Percentiles rank a stretch among this genome's conserved stretches.
Conservation (phyloP, 345 rosid species). For the Populus simonii region DNA sequence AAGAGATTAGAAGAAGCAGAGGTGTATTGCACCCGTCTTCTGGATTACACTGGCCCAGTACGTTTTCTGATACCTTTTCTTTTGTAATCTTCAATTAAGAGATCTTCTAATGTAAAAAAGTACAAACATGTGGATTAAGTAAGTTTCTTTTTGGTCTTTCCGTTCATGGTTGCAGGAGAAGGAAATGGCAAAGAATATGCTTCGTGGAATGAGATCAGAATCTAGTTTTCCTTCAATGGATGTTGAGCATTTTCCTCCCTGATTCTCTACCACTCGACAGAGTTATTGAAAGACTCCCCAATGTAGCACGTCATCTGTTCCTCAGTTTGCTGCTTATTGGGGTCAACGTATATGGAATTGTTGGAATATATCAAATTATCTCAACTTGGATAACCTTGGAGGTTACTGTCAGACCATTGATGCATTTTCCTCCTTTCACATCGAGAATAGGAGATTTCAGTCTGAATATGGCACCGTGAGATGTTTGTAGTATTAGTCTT, state of each 20-base stretch:
- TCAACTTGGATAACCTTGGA: not conserved
- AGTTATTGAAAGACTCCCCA: not conserved
- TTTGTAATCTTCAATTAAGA: not conserved
- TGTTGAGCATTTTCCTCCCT: conserved; percentile 69
- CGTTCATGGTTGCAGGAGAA: conserved; percentile 61
- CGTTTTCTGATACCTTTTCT: conserved; percentile 28
- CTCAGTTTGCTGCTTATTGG: not conserved
- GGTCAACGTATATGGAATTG: not conserved
- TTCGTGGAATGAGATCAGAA: conserved; percentile 66
- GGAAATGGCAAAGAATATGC: conserved; percentile 80
- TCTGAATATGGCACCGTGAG: not conserved
- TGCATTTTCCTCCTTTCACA: not conserved
- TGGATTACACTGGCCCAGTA: conserved; percentile 90
- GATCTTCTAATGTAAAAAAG: no score
- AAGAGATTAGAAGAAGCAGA: conserved; percentile 89
- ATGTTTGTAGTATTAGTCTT: not conserved
- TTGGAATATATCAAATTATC: not conserved
- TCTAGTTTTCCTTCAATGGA: conserved; percentile 68
- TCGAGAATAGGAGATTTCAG: not conserved
- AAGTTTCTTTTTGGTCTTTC: not conserved
- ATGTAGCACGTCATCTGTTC: not conserved
- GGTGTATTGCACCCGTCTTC: conserved; percentile 87
- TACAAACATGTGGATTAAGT: conserved; percentile 5
- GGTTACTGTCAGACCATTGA: not conserved
- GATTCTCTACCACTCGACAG: conserved; percentile 5